phyloP scores from a whole-genome alignment of 2,329 filamentous ascomycete species.

The Sphaerostilbella broomeana region DNA sequence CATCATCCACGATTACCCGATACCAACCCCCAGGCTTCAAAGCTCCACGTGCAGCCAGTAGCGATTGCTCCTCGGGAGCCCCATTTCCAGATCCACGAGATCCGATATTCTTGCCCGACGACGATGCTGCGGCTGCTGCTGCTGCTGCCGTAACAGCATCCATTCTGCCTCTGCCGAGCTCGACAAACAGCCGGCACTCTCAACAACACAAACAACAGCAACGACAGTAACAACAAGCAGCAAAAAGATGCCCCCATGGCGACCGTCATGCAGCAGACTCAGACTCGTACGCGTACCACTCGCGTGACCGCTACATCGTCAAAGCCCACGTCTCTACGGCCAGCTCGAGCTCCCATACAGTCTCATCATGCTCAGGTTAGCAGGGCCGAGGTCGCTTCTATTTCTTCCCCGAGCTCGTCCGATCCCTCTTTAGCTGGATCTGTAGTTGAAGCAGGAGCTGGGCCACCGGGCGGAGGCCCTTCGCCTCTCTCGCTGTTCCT shows the following conservation, averaged over 20 bases:
- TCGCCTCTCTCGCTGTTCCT: constrained; percentile 51
- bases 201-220: not conserved
- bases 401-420: too few relatives aligned
- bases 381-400: too few relatives aligned
- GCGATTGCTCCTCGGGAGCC: constrained; percentile 1
- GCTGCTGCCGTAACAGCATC: not conserved
- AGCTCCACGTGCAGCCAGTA: constrained; percentile 6
- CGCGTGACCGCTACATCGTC: constrained; percentile 10
- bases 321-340: too few relatives aligned
- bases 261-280: constrained; percentile 10
- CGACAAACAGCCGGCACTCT: not conserved
- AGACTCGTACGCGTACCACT: constrained; percentile 13
- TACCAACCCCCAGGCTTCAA: constrained; percentile 6
- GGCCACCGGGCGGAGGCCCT: constrained; percentile 5
- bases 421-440: too few relatives aligned
- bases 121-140: constrained; percentile 1
- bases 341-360: not conserved
- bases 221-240: not conserved
- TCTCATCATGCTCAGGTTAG: not conserved
- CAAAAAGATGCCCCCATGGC: constrained; percentile 14
- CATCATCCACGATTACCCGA: too few relatives aligned
- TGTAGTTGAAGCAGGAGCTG: not conserved
- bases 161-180: constrained; percentile 1
- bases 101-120: too few relatives aligned
- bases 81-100: constrained; percentile 11